Percentiles rank a stretch among this genome's conserved stretches.
Conservation (phyloP, 805 yeast species). For the Myxozyma nipponensis region DNA sequence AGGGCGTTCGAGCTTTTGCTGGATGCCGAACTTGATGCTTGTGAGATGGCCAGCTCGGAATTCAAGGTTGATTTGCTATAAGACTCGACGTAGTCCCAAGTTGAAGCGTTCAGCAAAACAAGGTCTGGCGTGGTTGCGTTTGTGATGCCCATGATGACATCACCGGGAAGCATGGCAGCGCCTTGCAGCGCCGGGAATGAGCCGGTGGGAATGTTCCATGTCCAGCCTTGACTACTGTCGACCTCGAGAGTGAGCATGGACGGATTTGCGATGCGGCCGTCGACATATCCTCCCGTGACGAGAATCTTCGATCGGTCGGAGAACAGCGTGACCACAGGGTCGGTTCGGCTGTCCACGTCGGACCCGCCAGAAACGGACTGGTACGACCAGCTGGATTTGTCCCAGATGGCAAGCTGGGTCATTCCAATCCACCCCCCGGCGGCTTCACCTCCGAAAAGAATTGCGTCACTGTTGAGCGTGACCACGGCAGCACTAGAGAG, state of each 20-base stretch:
- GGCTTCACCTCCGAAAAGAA: constrained; percentile 63
- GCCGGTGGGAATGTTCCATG: constrained; percentile 23
- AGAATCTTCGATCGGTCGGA: constrained; percentile 43
- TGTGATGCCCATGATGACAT: constrained; percentile 30
- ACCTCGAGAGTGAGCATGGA: constrained; percentile 40
- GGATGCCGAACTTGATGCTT: constrained; percentile 26
- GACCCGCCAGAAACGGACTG: constrained; percentile 30
- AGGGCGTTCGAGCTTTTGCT: constrained; percentile 24
- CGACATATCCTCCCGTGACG: constrained; percentile 58
- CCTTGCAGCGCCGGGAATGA: constrained; percentile 29
- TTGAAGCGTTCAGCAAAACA: constrained; percentile 12
- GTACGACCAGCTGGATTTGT: constrained; percentile 72
- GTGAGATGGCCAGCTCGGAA: constrained; percentile 20
- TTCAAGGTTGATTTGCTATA: constrained; percentile 8
- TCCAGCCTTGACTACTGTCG: constrained; percentile 6
- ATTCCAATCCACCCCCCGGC: constrained; percentile 63
- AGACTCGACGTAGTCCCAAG: constrained; percentile 13
- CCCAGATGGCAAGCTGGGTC: constrained; percentile 63
- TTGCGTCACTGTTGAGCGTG: constrained; percentile 15
- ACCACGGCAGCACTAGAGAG: constrained; percentile 31
- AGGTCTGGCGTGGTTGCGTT: constrained; percentile 4
- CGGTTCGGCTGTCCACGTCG: constrained; percentile 50
- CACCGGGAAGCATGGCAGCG: constrained; percentile 36
- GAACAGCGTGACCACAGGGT: constrained; percentile 54
- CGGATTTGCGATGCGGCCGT: constrained; percentile 43